Base-by-base conservation (phyloP, 164 flowering plant species). In the Berberis thunbergii region DNA sequence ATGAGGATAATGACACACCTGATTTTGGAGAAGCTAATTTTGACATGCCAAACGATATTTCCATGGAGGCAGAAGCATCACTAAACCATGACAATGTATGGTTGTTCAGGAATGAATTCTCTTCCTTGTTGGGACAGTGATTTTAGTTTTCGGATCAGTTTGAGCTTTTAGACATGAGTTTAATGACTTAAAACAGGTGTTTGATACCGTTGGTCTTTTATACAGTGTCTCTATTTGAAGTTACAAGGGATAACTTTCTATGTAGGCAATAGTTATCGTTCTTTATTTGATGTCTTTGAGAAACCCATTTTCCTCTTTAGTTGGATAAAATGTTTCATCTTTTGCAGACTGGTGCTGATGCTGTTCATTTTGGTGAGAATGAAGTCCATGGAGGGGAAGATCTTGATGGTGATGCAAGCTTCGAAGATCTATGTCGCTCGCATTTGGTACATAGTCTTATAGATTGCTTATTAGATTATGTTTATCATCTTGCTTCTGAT, bases 361-460 rank as follows among this genome's bases (percentile, higher is more conserved):
- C 60, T 54, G 67, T 53, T 64, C 56, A 61, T 7, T 70, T 74
- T 70, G 79, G 74, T 53, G 12, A 40, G 13, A 64, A 73, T 72
- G 79, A 75, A 39, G 75, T 71, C 57, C 72, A 61, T 63, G 76
- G 54, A 8, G 63, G 54, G 56, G 84, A 77, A 63, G 81, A 68
- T 69, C 76, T 75, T 10, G 71, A 69, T 63, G 68, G 78, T 73
- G 80, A 83, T 54, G 76, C 80, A 68, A 87, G 59, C 73, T 83
- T 91, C 49, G 98, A 94, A 83, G 97, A 87, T 75, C 89, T 94
- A 45, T 94, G 98, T 62, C 87, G 89, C 39, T 84, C 96, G 61
- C 97, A 91, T 76, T 78, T 94, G 68, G 98, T 93, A 78, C 72
- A 78, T 52, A 4, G 11, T 11, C 54, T 52, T 1, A 52, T 26